phyloP scores from a whole-genome alignment of 2,329 filamentous ascomycete genomes.

The Xylaria digitata region DNA sequence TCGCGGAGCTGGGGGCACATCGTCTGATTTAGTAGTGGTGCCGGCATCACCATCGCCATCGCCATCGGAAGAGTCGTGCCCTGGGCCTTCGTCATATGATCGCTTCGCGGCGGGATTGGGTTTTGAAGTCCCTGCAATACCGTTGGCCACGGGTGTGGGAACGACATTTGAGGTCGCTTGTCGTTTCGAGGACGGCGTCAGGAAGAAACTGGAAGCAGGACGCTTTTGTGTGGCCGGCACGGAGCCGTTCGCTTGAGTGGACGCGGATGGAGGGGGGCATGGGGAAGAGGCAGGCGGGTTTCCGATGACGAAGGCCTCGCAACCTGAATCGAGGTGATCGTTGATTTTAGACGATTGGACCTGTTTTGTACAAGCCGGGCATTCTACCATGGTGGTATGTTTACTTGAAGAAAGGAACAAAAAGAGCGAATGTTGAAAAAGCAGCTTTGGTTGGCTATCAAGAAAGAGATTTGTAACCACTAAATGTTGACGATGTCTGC shows the following conservation, averaged over 20 bases:
- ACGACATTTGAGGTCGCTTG: slow-evolving; percentile 54
- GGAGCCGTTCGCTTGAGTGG: slow-evolving; percentile 51
- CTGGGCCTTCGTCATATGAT: slow-evolving; percentile 65
- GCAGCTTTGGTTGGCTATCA: slow-evolving; percentile 3
- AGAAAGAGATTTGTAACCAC: slow-evolving; percentile 1
- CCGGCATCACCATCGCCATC: slow-evolving; percentile 37
- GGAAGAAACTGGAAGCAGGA: slow-evolving; percentile 69
- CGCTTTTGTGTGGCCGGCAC: slow-evolving; percentile 63
- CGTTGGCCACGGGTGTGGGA: slow-evolving; percentile 52
- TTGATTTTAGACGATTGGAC: slow-evolving; percentile 85
- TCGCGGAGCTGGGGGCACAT: slow-evolving; percentile 44
- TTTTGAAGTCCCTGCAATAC: slow-evolving; percentile 44
- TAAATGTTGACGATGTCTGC: not conserved
- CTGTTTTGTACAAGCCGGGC: slow-evolving; percentile 81
- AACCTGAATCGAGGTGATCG: slow-evolving; percentile 87
- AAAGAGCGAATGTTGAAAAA: slow-evolving; percentile 1
- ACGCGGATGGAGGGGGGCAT: slow-evolving; percentile 50
- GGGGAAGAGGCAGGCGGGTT: slow-evolving; percentile 49
- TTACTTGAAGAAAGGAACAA: not conserved
- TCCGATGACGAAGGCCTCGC: slow-evolving; percentile 73
- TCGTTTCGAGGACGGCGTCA: slow-evolving; percentile 69
- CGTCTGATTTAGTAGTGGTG: slow-evolving; percentile 42
- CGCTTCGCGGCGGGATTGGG: slow-evolving; percentile 60
- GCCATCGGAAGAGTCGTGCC: slow-evolving; percentile 45
- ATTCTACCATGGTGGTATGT: slow-evolving; percentile 67